phyloP scores from a whole-genome alignment of 1,284 basidiomycete genomes.

The Ceratobasidium sp. region DNA sequence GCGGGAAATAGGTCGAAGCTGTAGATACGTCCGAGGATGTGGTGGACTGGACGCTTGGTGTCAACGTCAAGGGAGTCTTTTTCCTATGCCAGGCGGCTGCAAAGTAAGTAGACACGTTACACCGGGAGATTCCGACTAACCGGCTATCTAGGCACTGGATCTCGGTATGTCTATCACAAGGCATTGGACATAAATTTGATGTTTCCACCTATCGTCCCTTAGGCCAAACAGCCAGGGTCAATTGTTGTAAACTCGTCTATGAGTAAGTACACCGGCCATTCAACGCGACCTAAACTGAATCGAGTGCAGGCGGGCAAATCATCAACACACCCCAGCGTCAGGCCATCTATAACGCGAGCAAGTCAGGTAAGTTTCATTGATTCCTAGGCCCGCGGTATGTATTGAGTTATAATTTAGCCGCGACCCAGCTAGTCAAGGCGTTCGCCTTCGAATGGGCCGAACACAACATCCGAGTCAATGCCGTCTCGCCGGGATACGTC shows the following conservation, averaged over 20 bases:
- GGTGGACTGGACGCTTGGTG: conserved; percentile 32
- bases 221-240: conserved; percentile 24
- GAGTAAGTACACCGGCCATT: conserved; percentile 44
- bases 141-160: conserved; percentile 24
- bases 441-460: conserved; percentile 68
- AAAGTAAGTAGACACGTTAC: conserved; percentile 7
- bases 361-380: conserved; percentile 8
- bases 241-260: conserved; percentile 61
- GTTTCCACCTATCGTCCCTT: background rate
- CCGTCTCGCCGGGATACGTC: conserved; percentile 67
- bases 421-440: conserved; percentile 61
- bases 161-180: background rate
- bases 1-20: conserved; percentile 6
- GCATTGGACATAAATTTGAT: background rate
- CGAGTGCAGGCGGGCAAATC: background rate
- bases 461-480: conserved; percentile 63
- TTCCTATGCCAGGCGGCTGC: conserved; percentile 29
- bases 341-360: conserved; percentile 33
- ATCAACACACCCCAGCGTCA: conserved; percentile 33
- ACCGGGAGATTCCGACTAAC: background rate
- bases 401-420: conserved; percentile 66
- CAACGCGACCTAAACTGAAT: background rate
- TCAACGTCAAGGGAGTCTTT: conserved; percentile 32
- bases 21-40: conserved; percentile 20
- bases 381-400: conserved; percentile 26